These are phyloP conservation scores for Fusarium denticulatum DNA, from an alignment of 2,329 filamentous ascomycete species.

Conservation along the genomic window DNA sequence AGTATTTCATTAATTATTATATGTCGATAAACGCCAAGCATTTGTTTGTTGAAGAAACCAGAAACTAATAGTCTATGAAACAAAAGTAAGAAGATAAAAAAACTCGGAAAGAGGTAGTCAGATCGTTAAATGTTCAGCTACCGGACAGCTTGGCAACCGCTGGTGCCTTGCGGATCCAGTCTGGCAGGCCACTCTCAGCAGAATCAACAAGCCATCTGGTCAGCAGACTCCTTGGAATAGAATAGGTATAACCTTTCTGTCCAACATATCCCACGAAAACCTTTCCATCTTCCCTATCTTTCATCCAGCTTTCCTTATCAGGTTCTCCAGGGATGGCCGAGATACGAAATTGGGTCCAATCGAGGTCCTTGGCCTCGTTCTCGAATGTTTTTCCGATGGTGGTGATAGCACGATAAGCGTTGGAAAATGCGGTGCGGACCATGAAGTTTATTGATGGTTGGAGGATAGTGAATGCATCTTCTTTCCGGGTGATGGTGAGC, in stretches of 20 bases:
- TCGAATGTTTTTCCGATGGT: constrained; percentile 6
- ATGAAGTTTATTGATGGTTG: constrained; percentile 10
- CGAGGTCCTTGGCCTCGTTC: constrained; percentile 32
- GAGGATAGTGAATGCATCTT: constrained; percentile 38
- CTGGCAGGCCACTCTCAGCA: not conserved
- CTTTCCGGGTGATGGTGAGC: constrained; percentile 38
- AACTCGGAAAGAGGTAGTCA: too few species aligned
- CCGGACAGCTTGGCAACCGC: not conserved
- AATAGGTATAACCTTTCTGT: constrained; percentile 27
- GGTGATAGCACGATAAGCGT: constrained; percentile 14
- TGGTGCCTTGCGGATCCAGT: not conserved
- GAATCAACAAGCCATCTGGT: constrained; percentile 46
- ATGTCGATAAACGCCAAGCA: too few species aligned
- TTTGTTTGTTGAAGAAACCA: too few species aligned
- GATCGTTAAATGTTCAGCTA: too few species aligned
- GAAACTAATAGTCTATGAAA: too few species aligned
- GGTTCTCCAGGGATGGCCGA: constrained; percentile 40
- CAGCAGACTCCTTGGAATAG: constrained; percentile 10
- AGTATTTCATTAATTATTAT: too few species aligned
- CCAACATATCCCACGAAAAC: constrained; percentile 35
- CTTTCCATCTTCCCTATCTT: constrained; percentile 41
- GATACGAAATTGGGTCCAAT: constrained; percentile 46
- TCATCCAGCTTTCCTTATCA: constrained; percentile 42
- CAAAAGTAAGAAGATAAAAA: too few species aligned
- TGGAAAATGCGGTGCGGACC: constrained; percentile 14